A percentile compares a stretch with the other conserved stretches of the same genome.
Conservation (phyloP, 805 yeast species). For the Aciculoconidium aculeatum region DNA sequence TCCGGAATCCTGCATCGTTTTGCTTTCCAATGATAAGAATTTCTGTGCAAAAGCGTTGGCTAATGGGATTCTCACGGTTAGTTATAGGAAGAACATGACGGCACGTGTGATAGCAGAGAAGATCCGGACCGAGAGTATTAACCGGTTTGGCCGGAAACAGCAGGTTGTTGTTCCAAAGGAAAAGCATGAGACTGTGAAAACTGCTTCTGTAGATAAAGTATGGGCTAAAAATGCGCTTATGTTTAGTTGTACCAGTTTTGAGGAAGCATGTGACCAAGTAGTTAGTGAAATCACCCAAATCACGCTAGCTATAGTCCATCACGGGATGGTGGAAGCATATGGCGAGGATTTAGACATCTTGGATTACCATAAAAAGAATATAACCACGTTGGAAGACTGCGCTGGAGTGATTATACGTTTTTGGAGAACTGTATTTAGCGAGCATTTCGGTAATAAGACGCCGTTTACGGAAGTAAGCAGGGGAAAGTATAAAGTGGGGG, state of each 20-base stretch:
- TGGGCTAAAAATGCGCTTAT: background rate
- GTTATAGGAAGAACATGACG: conserved; percentile 40
- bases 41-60: conserved; percentile 72
- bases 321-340: conserved; percentile 47
- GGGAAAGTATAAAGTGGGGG: conserved; percentile 14
- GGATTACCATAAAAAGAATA: conserved; percentile 37
- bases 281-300: conserved; percentile 44
- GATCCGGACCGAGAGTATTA: conserved; percentile 31
- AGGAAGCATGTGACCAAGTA: conserved; percentile 18
- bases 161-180: conserved; percentile 3
- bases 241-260: too few species aligned
- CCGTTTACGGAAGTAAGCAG: too few species aligned
- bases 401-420: conserved; percentile 37
- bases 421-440: conserved; percentile 55
- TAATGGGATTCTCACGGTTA: conserved; percentile 60
- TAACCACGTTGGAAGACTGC: conserved; percentile 37
- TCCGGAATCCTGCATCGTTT: conserved; percentile 40
- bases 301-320: conserved; percentile 42
- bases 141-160: conserved; percentile 18
- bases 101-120: conserved; percentile 38
- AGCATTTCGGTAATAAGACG: conserved; percentile 37
- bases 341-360: conserved; percentile 52
- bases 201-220: background rate
- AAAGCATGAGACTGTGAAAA: too few species aligned
- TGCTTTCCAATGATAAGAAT: conserved; percentile 79